A percentile compares a stretch with the other conserved stretches of the same genome.
phyloP scores from a whole-genome alignment of 2,329 filamentous ascomycete genomes.

The Claviceps pazoutovae region DNA sequence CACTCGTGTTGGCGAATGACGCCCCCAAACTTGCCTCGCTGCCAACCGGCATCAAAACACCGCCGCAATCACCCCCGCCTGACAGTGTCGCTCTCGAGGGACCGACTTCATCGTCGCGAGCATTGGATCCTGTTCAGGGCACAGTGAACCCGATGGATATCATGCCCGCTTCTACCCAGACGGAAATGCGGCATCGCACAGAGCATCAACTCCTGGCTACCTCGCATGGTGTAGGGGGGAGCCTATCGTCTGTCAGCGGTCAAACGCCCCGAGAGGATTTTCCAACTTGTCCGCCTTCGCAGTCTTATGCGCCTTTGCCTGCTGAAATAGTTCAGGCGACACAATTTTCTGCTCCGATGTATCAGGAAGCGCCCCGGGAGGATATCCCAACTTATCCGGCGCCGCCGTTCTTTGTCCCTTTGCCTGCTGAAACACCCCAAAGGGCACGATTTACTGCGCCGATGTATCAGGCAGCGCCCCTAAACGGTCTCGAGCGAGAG shows the following conservation, averaged over 20 bases:
- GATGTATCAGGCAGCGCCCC: conserved; percentile 6
- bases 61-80: conserved; percentile 1
- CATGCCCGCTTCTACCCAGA: conserved; percentile 29
- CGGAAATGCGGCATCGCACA: conserved; percentile 23
- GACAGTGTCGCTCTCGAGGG: conserved; percentile 6
- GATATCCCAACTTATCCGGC: conserved; percentile 6
- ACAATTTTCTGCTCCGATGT: conserved; percentile 15
- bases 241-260: conserved; percentile 1
- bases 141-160: conserved; percentile 42
- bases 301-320: conserved; percentile 9
- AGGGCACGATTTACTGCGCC: conserved; percentile 16
- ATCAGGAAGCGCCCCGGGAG: conserved; percentile 2
- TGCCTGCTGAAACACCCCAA: conserved; percentile 10
- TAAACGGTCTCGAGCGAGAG: conserved; percentile 8
- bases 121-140: conserved; percentile 25
- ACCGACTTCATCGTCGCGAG: conserved; percentile 15
- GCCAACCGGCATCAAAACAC: not conserved
- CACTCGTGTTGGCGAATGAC: conserved; percentile 7
- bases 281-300: conserved; percentile 7
- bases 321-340: conserved; percentile 12
- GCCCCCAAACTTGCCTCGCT: not conserved
- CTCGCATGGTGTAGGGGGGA: conserved; percentile 14
- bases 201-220: conserved; percentile 21
- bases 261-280: conserved; percentile 1
- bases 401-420: conserved; percentile 9